These are phyloP conservation scores for Microstroma glucosiphilum DNA, from an alignment of 1,284 basidiomycete genomes.

Conservation along the genomic window DNA sequence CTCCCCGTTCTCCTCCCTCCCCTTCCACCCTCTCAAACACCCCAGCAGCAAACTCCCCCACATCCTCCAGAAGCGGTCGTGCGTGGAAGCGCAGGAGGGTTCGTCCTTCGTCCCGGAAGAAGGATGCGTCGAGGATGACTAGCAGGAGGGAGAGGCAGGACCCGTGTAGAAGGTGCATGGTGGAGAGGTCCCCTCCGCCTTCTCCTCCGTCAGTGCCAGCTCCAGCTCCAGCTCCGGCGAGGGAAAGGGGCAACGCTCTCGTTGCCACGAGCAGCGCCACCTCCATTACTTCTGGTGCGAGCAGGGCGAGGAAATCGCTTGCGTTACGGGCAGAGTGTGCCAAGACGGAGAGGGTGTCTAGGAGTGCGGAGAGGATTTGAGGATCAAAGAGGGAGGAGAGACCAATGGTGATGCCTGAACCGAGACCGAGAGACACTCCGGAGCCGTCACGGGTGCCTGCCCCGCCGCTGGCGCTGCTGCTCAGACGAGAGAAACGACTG, in stretches of 20 bases:
- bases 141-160: not conserved
- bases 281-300: not conserved
- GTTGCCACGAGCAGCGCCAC: not conserved
- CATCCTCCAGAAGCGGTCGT: not conserved
- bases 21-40: not conserved
- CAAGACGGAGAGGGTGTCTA: constrained; percentile 2
- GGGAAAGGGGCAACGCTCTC: not conserved
- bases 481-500: constrained; percentile 55
- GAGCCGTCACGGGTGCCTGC: not conserved
- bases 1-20: not conserved
- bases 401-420: not conserved
- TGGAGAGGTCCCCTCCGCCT: not conserved
- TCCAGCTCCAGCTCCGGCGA: not conserved
- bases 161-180: not conserved
- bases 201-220: not conserved
- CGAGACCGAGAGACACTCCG: not conserved
- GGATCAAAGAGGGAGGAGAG: not conserved
- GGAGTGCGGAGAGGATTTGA: not conserved
- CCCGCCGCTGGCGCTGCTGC: not conserved
- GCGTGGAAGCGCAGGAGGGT: not conserved
- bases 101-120: not conserved
- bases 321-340: not conserved
- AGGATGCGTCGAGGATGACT: not conserved
- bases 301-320: not conserved
- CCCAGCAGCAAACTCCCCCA: not conserved